Percentiles rank a stretch among this genome's conserved stretches.
Evolutionary conservation across 2,329 filamentous ascomycete species (phyloP).

Genomic region (Sarocladium oryzae): DNA sequence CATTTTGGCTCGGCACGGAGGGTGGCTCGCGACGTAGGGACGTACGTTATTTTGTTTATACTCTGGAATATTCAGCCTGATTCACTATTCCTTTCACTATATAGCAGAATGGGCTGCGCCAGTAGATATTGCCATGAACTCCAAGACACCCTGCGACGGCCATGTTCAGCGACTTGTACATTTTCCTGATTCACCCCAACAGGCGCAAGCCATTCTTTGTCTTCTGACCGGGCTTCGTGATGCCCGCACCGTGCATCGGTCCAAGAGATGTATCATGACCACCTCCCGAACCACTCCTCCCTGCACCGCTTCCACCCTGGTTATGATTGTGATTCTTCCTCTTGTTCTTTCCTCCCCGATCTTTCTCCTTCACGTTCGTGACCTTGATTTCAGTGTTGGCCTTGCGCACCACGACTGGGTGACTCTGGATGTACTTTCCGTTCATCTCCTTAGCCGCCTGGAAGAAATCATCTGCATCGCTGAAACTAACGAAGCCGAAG

Average conservation of each 20-base stretch:
- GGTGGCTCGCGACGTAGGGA: not conserved
- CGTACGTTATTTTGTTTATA: too few species aligned
- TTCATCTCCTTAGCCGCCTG: constrained; percentile 96
- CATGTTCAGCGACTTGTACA: too few species aligned
- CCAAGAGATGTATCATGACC: constrained; percentile 47
- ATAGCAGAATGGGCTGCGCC: too few species aligned
- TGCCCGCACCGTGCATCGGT: constrained; percentile 41
- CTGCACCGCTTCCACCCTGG: constrained; percentile 21
- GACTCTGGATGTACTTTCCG: constrained; percentile 97
- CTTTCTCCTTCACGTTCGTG: constrained; percentile 57
- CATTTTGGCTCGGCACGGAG: not conserved
- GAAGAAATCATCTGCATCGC: constrained; percentile 93
- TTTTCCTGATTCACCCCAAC: constrained; percentile 39
- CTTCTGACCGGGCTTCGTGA: constrained; percentile 58
- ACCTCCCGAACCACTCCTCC: constrained; percentile 24
- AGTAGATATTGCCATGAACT: too few species aligned
- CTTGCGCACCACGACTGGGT: constrained; percentile 81
- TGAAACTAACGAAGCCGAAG: constrained; percentile 94
- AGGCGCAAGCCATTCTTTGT: constrained; percentile 60
- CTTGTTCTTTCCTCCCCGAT: constrained; percentile 29
- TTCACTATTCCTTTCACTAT: too few species aligned
- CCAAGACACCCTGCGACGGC: too few species aligned
- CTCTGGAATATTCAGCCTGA: too few species aligned
- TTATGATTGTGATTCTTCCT: constrained; percentile 30
- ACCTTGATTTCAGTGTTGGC: constrained; percentile 89